Conservation (phyloP, 2,329 filamentous ascomycete species). For the Sarocladiaceae sp. region DNA sequence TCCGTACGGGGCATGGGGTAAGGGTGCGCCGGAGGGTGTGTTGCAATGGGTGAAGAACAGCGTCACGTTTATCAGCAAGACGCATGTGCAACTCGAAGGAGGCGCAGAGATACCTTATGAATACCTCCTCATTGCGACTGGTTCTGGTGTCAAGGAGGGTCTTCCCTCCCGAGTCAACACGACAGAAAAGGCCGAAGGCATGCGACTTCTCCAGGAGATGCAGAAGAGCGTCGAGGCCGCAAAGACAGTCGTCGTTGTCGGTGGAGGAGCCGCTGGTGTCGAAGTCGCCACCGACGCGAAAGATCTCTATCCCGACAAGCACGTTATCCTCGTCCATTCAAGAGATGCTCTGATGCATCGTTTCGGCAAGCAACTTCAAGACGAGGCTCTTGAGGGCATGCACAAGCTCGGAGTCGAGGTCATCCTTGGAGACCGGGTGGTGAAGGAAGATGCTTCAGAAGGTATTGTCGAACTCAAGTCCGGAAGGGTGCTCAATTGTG, state of each 20-base stretch:
- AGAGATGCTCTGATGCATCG: conserved; percentile 43
- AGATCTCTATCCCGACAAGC: conserved; percentile 47
- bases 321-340: conserved; percentile 52
- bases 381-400: conserved; percentile 33
- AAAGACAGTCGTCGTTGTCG: conserved; percentile 41
- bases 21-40: conserved; percentile 17
- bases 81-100: conserved; percentile 32
- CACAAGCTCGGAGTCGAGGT: conserved; percentile 40
- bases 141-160: conserved; percentile 35
- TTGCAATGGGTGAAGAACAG: conserved; percentile 36
- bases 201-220: conserved; percentile 29
- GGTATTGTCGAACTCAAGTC: conserved; percentile 37
- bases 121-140: conserved; percentile 53
- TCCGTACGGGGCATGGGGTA: conserved; percentile 41
- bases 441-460: conserved; percentile 27
- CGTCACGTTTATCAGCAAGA: conserved; percentile 30
- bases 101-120: conserved; percentile 44
- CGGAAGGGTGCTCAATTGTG: conserved; percentile 38
- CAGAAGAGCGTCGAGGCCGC: conserved; percentile 39
- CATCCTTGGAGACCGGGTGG: conserved; percentile 43
- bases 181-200: conserved; percentile 33
- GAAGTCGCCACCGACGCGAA: conserved; percentile 56
- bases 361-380: conserved; percentile 38
- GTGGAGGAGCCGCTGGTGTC: conserved; percentile 56
- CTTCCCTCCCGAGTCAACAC: conserved; percentile 43